phyloP scores from a whole-genome alignment of 2,329 filamentous ascomycete genomes.

The Sporothrix euskadiensis region DNA sequence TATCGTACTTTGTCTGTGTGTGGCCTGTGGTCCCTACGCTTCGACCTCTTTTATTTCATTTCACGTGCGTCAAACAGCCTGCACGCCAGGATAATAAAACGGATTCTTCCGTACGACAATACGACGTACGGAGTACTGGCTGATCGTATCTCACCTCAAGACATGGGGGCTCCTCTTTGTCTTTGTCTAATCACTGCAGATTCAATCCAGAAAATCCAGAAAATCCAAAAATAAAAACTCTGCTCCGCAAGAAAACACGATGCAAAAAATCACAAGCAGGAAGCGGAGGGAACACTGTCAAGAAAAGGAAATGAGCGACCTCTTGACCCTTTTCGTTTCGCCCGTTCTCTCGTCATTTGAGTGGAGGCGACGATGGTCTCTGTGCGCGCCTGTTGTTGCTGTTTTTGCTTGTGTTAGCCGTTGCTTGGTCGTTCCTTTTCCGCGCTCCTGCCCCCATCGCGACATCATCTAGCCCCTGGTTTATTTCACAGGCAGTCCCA shows the following conservation, averaged over 20 bases:
- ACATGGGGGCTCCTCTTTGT: neutral
- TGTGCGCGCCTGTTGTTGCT: neutral
- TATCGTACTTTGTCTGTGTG: neutral
- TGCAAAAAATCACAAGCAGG: neutral
- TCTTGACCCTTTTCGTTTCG: neutral
- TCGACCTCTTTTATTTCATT: conserved; percentile 14
- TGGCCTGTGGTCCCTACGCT: neutral
- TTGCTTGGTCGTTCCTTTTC: neutral
- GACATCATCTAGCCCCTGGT: conserved; percentile 9
- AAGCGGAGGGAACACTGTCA: neutral
- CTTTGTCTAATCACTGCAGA: neutral
- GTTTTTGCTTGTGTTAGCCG: neutral
- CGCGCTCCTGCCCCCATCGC: conserved; percentile 7
- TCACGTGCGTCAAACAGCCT: conserved; percentile 20
- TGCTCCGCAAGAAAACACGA: neutral
- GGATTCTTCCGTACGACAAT: neutral
- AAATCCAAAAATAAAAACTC: neutral
- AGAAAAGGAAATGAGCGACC: conserved; percentile 19
- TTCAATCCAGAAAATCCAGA: neutral
- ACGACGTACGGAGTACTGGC: too few species aligned
- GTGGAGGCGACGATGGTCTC: conserved; percentile 8
- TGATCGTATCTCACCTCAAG: conserved; percentile 3
- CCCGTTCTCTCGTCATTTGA: conserved; percentile 10
- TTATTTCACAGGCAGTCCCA: conserved; percentile 11
- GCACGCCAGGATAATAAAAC: neutral